Evolutionary conservation across 352 stramenopile species (phyloP).

Genomic region (Stramenopiles sp.): DNA sequence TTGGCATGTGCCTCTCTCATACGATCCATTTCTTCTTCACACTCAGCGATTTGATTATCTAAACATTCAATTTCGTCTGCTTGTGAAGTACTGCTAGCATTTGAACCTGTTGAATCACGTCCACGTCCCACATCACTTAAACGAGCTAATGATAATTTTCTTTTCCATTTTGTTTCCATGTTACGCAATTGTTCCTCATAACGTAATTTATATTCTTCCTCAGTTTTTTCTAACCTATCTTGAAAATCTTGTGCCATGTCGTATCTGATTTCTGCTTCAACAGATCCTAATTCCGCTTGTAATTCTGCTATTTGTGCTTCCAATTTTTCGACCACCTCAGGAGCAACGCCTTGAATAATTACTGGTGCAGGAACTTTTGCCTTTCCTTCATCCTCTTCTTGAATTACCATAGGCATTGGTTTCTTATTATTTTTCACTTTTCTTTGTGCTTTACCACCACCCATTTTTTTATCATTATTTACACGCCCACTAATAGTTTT

Average conservation of each 20-base stretch:
- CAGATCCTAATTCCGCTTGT: neutral
- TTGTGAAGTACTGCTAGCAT: neutral
- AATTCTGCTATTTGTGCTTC: neutral
- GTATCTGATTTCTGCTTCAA: neutral
- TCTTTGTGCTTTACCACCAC: no score
- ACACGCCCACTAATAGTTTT: neutral
- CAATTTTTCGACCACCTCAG: neutral
- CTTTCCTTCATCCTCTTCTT: neutral
- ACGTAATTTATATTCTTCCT: neutral
- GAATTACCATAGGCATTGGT: neutral
- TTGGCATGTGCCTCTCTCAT: neutral
- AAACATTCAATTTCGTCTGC: neutral
- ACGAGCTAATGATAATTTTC: neutral
- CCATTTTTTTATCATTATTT: neutral
- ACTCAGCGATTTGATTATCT: neutral
- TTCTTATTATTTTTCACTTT: neutral
- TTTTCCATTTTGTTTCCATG: neutral
- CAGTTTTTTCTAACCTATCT: neutral
- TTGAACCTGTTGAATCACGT: neutral
- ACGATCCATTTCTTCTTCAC: neutral
- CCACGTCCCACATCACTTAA: neutral
- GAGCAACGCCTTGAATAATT: no score
- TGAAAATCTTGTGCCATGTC: neutral
- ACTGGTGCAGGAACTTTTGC: no score
- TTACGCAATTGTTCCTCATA: neutral